Evolutionary conservation across 148 eudicot species (phyloP), one percentile per base, ranked within the genome.

Genomic region (Arctostaphylos glauca): DNA sequence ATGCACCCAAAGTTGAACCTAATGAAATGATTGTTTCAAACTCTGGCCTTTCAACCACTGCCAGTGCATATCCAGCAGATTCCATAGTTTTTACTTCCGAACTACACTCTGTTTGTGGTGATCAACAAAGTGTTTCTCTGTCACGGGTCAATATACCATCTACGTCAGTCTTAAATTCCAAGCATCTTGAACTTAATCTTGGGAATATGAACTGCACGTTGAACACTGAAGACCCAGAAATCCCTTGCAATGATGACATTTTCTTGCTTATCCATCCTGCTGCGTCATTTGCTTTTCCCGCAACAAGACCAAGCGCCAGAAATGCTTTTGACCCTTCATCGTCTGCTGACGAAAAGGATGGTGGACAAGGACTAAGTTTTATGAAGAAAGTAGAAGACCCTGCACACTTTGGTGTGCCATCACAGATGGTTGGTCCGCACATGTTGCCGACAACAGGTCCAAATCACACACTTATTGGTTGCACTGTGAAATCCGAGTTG

Each of bases 241-340:
- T 96, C 71, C 99, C 99, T 46, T 84, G 85, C 84, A 94, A 96
- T 80, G 94, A 96, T 81, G 92, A 94, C 85, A 87, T 93, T 79
- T 87, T 91, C 82, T 88, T 96, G 82, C 94, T 94, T 62, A 85
- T 87, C 77, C 85, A 88, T 60, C 84, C 83, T 48, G 79, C 84
- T 6, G 44, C 89, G 52, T 58, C 87, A 68, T 80, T 89, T 86
- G 18, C 77, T 74, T 66, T 84, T 77, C 83, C 81, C n/a, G 74
- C 84, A 52, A 72, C 60, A 47, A 21, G 81, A 74, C 78, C 81
- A 87, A 76, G 73, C 73, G 80, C 79, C 76, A 83, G 43, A 82
- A 89, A 88, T 85, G 82, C 80, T 47, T 66, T 74, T 75, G 85
- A 85, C 76, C 86, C 78, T 52, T 54, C 67, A 18, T 59, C 87